phyloP scores from a whole-genome alignment of 2,329 filamentous ascomycete species.

The Xylariaceae sp. region DNA sequence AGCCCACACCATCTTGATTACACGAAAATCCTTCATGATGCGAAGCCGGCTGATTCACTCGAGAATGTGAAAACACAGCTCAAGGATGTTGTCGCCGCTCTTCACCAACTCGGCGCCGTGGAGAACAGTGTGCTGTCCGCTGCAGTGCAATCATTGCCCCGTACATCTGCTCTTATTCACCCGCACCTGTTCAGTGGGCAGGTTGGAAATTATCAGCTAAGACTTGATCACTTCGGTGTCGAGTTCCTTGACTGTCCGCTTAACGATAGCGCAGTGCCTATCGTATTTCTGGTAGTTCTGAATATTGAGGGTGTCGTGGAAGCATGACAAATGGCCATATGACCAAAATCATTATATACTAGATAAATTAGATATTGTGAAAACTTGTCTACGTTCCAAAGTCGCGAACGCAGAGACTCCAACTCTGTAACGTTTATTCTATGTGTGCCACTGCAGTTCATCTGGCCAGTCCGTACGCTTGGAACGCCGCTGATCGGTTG shows the following conservation, averaged over 20 bases:
- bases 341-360: too few relatives aligned
- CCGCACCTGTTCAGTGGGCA: background rate
- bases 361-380: too few relatives aligned
- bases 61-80: background rate
- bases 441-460: too few relatives aligned
- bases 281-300: too few relatives aligned
- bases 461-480: too few relatives aligned
- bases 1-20: background rate
- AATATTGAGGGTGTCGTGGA: too few relatives aligned
- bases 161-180: background rate
- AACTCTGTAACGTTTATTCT: too few relatives aligned
- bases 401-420: too few relatives aligned
- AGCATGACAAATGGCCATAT: too few relatives aligned
- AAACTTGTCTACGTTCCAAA: too few relatives aligned
- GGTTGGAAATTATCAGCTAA: background rate
- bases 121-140: background rate
- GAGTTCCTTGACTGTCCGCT: background rate
- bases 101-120: background rate
- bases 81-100: background rate
- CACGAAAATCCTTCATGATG: background rate
- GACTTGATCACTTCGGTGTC: background rate
- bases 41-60: background rate
- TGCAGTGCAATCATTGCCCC: background rate
- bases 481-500: too few relatives aligned
- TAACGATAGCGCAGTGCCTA: background rate